These are phyloP conservation scores for Odontarrhena argentea DNA, from an alignment of 345 rosid species.

Conservation along the genomic window DNA sequence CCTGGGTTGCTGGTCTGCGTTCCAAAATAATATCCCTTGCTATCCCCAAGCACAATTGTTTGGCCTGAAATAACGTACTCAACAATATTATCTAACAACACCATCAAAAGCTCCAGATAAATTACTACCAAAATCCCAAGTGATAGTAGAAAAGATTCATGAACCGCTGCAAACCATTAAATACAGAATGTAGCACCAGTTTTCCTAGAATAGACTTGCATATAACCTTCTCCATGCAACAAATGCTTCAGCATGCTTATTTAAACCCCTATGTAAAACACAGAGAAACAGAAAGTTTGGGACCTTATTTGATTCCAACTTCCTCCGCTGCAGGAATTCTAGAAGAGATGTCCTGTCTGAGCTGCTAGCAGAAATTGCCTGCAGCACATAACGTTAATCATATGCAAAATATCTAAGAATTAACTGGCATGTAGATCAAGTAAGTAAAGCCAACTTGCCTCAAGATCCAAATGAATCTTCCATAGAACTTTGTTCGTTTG, in stretches of 20 bases:
- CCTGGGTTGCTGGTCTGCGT: slow-evolving; percentile 77
- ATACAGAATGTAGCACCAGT: neutral
- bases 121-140: slow-evolving; percentile 14
- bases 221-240: slow-evolving; percentile 21
- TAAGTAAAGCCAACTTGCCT: slow-evolving; percentile 56
- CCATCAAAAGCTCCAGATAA: slow-evolving; percentile 28
- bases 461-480: slow-evolving; percentile 90
- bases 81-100: slow-evolving; percentile 15
- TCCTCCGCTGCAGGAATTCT: slow-evolving; percentile 90
- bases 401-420: slow-evolving; percentile 2
- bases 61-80: slow-evolving; percentile 62
- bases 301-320: slow-evolving; percentile 92
- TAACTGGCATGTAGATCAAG: slow-evolving; percentile 1
- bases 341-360: slow-evolving; percentile 85
- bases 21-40: slow-evolving; percentile 77
- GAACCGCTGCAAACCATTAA: slow-evolving; percentile 10
- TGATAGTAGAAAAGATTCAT: neutral
- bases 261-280: slow-evolving; percentile 4
- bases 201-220: neutral
- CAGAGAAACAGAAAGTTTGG: slow-evolving; percentile 25
- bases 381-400: slow-evolving; percentile 30
- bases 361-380: slow-evolving; percentile 95
- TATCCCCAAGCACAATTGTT: slow-evolving; percentile 78
- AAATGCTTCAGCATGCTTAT: slow-evolving; percentile 25
- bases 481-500: slow-evolving; percentile 70